Evolutionary conservation across 2,329 filamentous ascomycete species (phyloP).

Genomic region (Diaporthe vexans): DNA sequence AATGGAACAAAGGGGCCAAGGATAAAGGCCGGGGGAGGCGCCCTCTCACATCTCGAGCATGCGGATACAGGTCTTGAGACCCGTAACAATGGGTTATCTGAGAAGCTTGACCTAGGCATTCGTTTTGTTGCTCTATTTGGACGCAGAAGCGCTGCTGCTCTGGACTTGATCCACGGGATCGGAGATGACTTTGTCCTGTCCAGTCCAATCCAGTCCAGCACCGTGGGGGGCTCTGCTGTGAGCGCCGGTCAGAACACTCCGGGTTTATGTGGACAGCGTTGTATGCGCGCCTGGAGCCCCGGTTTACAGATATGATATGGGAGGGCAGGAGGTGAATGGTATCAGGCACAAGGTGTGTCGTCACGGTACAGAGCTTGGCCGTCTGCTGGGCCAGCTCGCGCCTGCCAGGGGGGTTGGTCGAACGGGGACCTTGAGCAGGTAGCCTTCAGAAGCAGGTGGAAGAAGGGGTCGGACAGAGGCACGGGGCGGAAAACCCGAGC

Average conservation of each 20-base stretch:
- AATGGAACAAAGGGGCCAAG: slow-evolving; percentile 20
- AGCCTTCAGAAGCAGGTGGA: background rate
- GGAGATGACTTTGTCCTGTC: background rate
- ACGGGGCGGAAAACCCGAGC: background rate
- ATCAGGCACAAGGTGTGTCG: background rate
- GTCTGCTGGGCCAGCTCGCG: background rate
- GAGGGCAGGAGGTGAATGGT: background rate
- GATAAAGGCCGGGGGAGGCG: background rate
- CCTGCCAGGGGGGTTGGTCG: slow-evolving; percentile 14
- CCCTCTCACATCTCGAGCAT: slow-evolving; percentile 77
- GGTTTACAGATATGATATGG: background rate
- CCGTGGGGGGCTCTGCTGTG: background rate
- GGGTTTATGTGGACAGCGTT: background rate
- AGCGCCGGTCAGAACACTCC: background rate
- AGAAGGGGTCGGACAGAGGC: background rate
- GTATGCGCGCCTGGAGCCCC: background rate
- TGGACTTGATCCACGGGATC: slow-evolving; percentile 9
- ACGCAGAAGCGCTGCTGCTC: slow-evolving; percentile 1
- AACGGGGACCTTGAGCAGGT: background rate
- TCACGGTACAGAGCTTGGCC: slow-evolving; percentile 19
- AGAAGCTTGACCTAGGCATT: slow-evolving; percentile 59
- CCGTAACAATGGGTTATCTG: slow-evolving; percentile 71
- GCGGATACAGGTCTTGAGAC: slow-evolving; percentile 85
- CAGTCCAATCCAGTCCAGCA: background rate
- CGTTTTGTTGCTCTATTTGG: slow-evolving; percentile 21